Conservation (phyloP, 306 rosid species). For the Elaeagnus macrophylla region DNA sequence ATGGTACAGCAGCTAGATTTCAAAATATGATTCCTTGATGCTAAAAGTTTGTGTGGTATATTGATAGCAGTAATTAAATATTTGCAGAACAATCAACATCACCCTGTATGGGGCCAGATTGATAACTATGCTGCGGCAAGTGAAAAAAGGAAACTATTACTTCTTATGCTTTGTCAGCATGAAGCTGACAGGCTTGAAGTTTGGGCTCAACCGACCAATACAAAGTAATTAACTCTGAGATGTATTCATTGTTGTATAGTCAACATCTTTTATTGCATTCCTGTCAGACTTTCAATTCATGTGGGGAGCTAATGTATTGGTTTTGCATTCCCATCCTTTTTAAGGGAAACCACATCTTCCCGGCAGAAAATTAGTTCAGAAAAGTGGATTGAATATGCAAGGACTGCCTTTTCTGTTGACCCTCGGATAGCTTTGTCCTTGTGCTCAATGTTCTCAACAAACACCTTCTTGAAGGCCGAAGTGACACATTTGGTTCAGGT, state of each 20-base stretch:
- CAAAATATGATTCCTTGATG: constrained; percentile 4
- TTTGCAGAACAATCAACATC: constrained; percentile 58
- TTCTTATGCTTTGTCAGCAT: constrained; percentile 83
- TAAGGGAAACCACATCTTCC: constrained; percentile 53
- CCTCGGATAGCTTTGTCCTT: constrained; percentile 77
- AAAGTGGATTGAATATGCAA: constrained; percentile 77
- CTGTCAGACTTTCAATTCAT: background rate
- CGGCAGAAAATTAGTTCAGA: constrained; percentile 74
- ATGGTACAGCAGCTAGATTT: constrained; percentile 43
- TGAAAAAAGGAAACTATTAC: constrained; percentile 80
- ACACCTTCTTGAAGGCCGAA: constrained; percentile 70
- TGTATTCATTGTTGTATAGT: background rate
- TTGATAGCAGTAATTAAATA: constrained; percentile 6
- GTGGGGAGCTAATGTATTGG: background rate
- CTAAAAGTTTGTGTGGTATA: background rate
- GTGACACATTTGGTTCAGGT: constrained; percentile 91
- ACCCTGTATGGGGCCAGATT: constrained; percentile 98
- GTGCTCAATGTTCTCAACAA: constrained; percentile 79
- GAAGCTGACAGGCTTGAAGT: constrained; percentile 98
- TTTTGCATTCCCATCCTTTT: constrained; percentile 3
- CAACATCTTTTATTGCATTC: background rate
- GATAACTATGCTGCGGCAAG: constrained; percentile 75
- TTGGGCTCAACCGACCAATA: constrained; percentile 91
- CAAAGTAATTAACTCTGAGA: constrained; percentile 43
- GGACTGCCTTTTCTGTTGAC: constrained; percentile 94